A percentile compares a stretch with the other conserved stretches of the same genome.
These are phyloP conservation scores for Zychaea mexicana DNA, from an alignment of 371 early-diverging fungal species.

Conservation along the genomic window DNA sequence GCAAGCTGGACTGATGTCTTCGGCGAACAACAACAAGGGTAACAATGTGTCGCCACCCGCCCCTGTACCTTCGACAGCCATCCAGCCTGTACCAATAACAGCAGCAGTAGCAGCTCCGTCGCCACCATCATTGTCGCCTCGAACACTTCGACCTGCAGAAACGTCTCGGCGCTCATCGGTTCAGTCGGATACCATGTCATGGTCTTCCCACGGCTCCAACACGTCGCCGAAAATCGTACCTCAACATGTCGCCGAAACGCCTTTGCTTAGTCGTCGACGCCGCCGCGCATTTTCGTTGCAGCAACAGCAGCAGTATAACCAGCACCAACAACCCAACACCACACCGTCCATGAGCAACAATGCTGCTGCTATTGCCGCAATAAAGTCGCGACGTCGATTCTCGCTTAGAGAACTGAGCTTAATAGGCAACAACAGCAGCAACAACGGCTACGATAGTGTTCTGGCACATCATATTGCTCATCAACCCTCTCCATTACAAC, in stretches of 20 bases:
- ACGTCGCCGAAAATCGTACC: not conserved
- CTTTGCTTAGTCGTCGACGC: constrained; percentile 18
- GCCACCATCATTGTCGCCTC: not conserved
- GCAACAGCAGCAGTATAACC: constrained; percentile 20
- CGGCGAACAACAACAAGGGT: constrained; percentile 4
- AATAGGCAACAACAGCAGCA: not conserved
- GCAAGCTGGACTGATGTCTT: constrained; percentile 14
- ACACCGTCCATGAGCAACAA: no score
- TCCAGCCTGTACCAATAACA: not conserved
- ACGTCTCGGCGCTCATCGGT: constrained; percentile 35
- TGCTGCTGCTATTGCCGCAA: not conserved
- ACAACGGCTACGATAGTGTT: not conserved
- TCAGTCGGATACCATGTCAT: constrained; percentile 36
- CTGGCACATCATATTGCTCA: constrained; percentile 12
- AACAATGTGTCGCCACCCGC: no score
- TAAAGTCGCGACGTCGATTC: constrained; percentile 17
- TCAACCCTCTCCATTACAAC: constrained; percentile 27
- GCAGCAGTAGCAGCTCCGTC: constrained; percentile 22
- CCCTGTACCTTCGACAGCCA: not conserved
- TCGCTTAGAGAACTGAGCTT: constrained; percentile 23
- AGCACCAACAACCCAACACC: not conserved
- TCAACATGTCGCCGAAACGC: not conserved
- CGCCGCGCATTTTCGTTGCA: constrained; percentile 46
- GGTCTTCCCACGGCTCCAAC: constrained; percentile 17
- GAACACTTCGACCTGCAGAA: not conserved